Evolutionary conservation across 2,329 filamentous ascomycete species (phyloP).

Genomic region (Knufia petricola): DNA sequence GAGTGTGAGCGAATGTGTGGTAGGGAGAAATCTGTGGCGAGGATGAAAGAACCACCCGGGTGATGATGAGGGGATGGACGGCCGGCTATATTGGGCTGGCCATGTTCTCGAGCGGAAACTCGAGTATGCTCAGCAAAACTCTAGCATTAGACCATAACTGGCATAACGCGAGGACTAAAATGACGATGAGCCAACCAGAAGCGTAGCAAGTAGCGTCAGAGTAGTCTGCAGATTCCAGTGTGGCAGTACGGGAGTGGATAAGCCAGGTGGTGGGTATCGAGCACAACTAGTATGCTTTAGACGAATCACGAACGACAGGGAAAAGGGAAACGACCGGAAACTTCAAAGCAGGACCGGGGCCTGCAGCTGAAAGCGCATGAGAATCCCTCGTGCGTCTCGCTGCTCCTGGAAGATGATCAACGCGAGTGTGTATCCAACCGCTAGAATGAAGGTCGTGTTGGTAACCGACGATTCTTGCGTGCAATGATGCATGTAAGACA

Average conservation of each 20-base stretch:
- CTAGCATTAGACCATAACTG: background rate
- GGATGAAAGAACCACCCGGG: slow-evolving; percentile 9
- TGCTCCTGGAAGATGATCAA: background rate
- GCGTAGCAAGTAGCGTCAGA: too few species aligned
- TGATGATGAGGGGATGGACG: slow-evolving; percentile 7
- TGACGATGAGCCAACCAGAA: slow-evolving; percentile 9
- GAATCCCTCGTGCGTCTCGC: slow-evolving; percentile 1
- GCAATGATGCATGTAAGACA: slow-evolving; percentile 8
- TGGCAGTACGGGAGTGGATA: slow-evolving; percentile 11
- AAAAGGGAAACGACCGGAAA: slow-evolving; percentile 1
- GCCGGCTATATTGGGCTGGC: slow-evolving; percentile 11
- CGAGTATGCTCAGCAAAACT: slow-evolving; percentile 11
- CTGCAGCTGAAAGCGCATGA: slow-evolving; percentile 8
- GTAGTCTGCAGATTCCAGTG: slow-evolving; percentile 4
- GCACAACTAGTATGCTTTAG: slow-evolving; percentile 1
- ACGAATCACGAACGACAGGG: slow-evolving; percentile 5
- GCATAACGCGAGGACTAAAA: slow-evolving; percentile 1
- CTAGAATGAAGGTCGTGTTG: background rate
- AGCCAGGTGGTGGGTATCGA: slow-evolving; percentile 5
- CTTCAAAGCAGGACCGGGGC: background rate
- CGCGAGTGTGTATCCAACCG: too few species aligned
- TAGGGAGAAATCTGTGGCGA: slow-evolving; percentile 15
- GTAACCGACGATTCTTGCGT: background rate
- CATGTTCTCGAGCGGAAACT: background rate
- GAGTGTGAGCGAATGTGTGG: slow-evolving; percentile 18